Evolutionary conservation across 164 flowering plant species (phyloP).

Genomic region (Annona cherimola): DNA sequence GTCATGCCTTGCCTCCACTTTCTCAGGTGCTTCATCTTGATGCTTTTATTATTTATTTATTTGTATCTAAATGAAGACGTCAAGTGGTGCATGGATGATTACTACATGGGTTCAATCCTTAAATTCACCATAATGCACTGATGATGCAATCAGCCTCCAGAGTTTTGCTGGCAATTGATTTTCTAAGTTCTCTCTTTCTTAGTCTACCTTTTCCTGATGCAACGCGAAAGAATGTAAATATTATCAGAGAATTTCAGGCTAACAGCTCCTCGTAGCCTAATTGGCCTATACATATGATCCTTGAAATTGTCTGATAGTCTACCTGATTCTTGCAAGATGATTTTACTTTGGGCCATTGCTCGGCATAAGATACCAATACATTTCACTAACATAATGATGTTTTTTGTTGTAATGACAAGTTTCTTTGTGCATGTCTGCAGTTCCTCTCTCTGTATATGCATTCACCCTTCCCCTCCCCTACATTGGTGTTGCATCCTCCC

Average conservation of each 20-base stretch:
- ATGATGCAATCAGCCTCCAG: too few species aligned
- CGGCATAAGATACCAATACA: not conserved
- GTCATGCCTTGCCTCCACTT: constrained; percentile 82
- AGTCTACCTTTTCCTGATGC: too few species aligned
- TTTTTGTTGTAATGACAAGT: not conserved
- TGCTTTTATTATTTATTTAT: too few species aligned
- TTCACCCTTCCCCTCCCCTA: constrained; percentile 93
- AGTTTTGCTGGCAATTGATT: too few species aligned
- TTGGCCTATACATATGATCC: too few species aligned
- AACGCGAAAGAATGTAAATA: too few species aligned
- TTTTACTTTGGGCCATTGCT: not conserved
- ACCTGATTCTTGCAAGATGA: too few species aligned
- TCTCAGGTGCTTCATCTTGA: constrained; percentile 51
- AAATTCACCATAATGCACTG: too few species aligned
- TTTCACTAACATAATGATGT: not conserved
- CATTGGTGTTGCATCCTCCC: constrained; percentile 66
- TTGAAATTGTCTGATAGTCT: too few species aligned
- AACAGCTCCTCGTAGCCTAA: too few species aligned
- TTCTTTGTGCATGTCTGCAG: constrained; percentile 29
- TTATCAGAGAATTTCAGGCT: too few species aligned
- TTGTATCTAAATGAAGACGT: not conserved
- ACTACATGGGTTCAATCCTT: not conserved
- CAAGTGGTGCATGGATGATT: not conserved
- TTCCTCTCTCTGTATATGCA: constrained; percentile 70
- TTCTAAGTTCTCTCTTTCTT: too few species aligned